A percentile compares a stretch with the other conserved stretches of the same genome.
Conservation (phyloP, 768 basidiomycete species). For the Favolaschia claudopus region DNA sequence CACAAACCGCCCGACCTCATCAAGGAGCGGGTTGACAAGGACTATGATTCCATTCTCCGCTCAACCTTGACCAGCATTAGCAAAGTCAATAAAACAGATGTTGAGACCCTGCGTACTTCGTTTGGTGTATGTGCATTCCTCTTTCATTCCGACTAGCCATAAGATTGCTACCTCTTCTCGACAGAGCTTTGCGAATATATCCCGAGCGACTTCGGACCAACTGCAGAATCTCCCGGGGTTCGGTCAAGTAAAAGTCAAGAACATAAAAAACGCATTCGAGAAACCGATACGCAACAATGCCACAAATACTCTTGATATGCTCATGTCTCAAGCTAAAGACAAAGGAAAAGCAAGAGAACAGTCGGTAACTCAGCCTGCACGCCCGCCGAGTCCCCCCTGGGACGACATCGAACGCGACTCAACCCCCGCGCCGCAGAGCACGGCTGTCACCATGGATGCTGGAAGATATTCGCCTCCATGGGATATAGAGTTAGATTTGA, state of each 20-base stretch:
- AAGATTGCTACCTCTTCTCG: not conserved
- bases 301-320: conserved; percentile 52
- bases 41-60: conserved; percentile 83
- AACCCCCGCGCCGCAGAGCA: conserved; percentile 34
- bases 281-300: conserved; percentile 82
- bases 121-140: conserved; percentile 75
- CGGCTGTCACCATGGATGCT: conserved; percentile 19
- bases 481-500: conserved; percentile 60
- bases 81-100: conserved; percentile 98
- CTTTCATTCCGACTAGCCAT: not conserved
- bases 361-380: conserved; percentile 26
- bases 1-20: conserved; percentile 93
- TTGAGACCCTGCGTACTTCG: conserved; percentile 89
- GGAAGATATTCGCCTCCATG: conserved; percentile 33
- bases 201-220: conserved; percentile 73
- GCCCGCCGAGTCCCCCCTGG: conserved; percentile 70
- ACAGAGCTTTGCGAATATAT: conserved; percentile 88
- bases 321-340: conserved; percentile 34
- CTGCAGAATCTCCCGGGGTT: conserved; percentile 90
- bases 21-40: conserved; percentile 93
- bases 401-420: conserved; percentile 76
- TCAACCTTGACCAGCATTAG: conserved; percentile 86
- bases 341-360: conserved; percentile 32
- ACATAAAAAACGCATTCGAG: conserved; percentile 90
- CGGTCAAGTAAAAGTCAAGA: conserved; percentile 91